Conservation (phyloP, 352 stramenopile species). For the Pythium dissotocum region DNA sequence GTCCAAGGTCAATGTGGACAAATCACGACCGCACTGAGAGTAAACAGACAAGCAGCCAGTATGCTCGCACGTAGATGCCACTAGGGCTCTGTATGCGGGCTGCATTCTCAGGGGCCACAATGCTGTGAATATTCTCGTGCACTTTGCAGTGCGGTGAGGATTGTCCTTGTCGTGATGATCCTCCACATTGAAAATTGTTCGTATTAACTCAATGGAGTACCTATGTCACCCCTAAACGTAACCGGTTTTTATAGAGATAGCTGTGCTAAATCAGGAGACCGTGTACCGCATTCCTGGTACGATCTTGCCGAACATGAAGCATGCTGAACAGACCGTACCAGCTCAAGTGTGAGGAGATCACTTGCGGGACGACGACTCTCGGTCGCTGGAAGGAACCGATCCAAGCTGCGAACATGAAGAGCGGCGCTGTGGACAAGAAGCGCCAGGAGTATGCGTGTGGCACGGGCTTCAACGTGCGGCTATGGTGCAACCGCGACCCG, state of each 20-base stretch:
- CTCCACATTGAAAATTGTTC: too few species aligned
- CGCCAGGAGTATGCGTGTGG: conserved; percentile 57
- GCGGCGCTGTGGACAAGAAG: conserved; percentile 31
- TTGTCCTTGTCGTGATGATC: too few species aligned
- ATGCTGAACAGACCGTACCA: background rate
- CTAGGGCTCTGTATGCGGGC: too few species aligned
- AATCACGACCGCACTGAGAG: too few species aligned
- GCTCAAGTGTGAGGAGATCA: background rate
- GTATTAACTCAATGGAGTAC: too few species aligned
- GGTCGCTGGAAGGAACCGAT: background rate
- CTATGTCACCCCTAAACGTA: background rate
- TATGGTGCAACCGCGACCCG: conserved; percentile 91
- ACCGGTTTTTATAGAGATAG: conserved; percentile 1
- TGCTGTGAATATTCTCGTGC: too few species aligned
- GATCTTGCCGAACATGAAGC: background rate
- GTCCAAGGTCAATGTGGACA: too few species aligned
- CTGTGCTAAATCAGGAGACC: background rate
- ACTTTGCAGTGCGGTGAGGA: too few species aligned
- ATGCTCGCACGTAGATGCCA: too few species aligned
- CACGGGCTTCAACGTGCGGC: conserved; percentile 76
- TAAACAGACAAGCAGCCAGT: too few species aligned
- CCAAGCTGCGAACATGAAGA: conserved; percentile 26
- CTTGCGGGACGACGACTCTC: background rate
- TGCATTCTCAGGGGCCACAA: too few species aligned
- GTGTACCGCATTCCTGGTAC: conserved; percentile 7